A percentile compares a stretch with the other conserved stretches of the same genome.
Evolutionary conservation across 1,284 basidiomycete genomes (phyloP).

Genomic region (Xerocomus amazonicus): DNA sequence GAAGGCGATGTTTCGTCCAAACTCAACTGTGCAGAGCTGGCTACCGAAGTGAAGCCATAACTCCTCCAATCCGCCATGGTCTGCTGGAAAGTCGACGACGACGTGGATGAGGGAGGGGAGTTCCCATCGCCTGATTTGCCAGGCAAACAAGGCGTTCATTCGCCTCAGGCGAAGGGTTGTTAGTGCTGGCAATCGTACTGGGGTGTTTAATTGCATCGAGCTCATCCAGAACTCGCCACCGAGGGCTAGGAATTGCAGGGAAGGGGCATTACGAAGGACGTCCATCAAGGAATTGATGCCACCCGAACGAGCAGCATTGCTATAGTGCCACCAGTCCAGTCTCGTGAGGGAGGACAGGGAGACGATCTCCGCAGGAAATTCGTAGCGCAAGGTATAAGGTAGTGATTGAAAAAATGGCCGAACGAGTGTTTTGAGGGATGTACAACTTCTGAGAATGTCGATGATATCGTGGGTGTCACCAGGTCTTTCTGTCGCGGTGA

Average conservation of each 20-base stretch:
- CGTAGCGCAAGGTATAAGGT: conserved; percentile 42
- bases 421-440: conserved; percentile 52
- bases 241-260: conserved; percentile 55
- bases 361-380: conserved; percentile 47
- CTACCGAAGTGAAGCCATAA: conserved; percentile 49
- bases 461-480: conserved; percentile 28
- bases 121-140: conserved; percentile 47
- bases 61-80: conserved; percentile 25
- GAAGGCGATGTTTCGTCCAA: conserved; percentile 54
- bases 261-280: conserved; percentile 51
- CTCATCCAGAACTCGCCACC: conserved; percentile 44
- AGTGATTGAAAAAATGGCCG: conserved; percentile 38
- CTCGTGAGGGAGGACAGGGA: conserved; percentile 52
- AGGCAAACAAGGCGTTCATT: conserved; percentile 48
- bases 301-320: conserved; percentile 56
- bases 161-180: conserved; percentile 51
- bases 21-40: conserved; percentile 53
- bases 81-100: conserved; percentile 34
- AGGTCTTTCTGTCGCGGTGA: conserved; percentile 42
- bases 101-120: conserved; percentile 49
- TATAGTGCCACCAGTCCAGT: conserved; percentile 65
- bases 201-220: conserved; percentile 18
- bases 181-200: conserved; percentile 41
- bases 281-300: conserved; percentile 60
- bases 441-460: conserved; percentile 48